Conservation (phyloP, 2,329 filamentous ascomycete genomes). For the Neoscytalidium dimidiatum region DNA sequence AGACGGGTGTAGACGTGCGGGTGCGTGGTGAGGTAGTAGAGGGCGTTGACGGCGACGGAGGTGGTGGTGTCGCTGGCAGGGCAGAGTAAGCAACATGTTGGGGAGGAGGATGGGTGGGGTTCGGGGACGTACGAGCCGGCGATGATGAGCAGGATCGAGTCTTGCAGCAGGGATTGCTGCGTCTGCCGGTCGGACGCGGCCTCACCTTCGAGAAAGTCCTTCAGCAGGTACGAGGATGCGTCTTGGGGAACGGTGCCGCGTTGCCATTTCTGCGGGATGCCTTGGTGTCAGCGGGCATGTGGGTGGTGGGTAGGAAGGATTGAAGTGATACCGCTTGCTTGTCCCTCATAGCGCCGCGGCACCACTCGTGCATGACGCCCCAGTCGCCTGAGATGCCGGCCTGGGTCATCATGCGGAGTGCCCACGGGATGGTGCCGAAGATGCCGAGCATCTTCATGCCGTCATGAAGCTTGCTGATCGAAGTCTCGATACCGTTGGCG, state of each 20-base stretch:
- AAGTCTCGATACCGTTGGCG: constrained; percentile 25
- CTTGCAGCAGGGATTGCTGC: constrained; percentile 31
- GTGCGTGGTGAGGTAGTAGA: constrained; percentile 26
- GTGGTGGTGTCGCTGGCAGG: constrained; percentile 1
- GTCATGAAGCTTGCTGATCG: constrained; percentile 29
- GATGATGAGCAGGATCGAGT: constrained; percentile 36
- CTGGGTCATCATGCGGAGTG: constrained; percentile 32
- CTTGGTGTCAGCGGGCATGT: not conserved
- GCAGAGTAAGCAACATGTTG: not conserved
- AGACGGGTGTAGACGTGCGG: constrained; percentile 11
- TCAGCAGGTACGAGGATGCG: constrained; percentile 44
- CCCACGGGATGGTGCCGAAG: constrained; percentile 38
- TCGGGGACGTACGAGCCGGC: constrained; percentile 26
- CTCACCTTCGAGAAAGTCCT: constrained; percentile 41
- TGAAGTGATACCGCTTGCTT: not conserved
- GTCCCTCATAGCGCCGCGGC: not conserved
- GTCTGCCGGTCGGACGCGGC: constrained; percentile 31
- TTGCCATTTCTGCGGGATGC: constrained; percentile 1
- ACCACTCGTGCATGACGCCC: not conserved
- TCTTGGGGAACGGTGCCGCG: constrained; percentile 34
- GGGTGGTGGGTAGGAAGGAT: not conserved
- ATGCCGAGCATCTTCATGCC: constrained; percentile 38
- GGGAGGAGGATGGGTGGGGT: not conserved
- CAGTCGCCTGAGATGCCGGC: not conserved
- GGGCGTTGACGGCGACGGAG: not conserved